Evolutionary conservation across 768 basidiomycete genomes (phyloP), one percentile per base, ranked within the genome.

Genomic region (Serendipita sp.): DNA sequence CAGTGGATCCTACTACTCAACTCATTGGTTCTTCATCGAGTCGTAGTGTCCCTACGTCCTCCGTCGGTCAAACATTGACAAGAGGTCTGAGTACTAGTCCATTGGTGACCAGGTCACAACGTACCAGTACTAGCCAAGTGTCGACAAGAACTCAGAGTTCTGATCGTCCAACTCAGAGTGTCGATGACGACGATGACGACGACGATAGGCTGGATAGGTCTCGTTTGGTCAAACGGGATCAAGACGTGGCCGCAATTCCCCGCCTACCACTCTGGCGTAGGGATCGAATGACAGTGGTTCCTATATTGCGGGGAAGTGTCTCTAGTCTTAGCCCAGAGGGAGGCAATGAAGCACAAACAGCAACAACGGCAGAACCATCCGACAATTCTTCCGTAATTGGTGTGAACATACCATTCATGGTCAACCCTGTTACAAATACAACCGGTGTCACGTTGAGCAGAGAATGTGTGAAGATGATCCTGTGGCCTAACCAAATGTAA

Each of bases 401-500:
- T 38, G 34, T 32, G 30, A 15, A 36, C 18, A 15, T 41, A 48
- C 65, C 34, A 34, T 46, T 3, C 64, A 66, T 28, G 52, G 58
- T 47, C 65, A 68, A n/a, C 47, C 44, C 52, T 65, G 67, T 63
- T 51, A 66, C 56, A 63, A 66, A n/a, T 18, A 47, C 18, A 56
- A 63, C 66, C 66, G 54, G 41, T 35, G 60, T 76, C 7, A 68
- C 72, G n/a, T 71, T 86, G 30, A 73, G 76, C 63, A 68, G 70
- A 18, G 75, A 69, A 32, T 90, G 88, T 69, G 74, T 88, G 46
- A 75, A 76, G 74, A 76, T 83, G 44, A 74, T 89, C 63, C 84
- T 83, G 71, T 89, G 84, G 82, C 88, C 88, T 1, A 76, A 84
- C 34, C 79, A 81, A 63, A 76, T 78, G 88, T 90, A 74, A 68